These are phyloP conservation scores for Blastobotrys apis DNA, from an alignment of 1,139 yeast genomes.

Conservation along the genomic window DNA sequence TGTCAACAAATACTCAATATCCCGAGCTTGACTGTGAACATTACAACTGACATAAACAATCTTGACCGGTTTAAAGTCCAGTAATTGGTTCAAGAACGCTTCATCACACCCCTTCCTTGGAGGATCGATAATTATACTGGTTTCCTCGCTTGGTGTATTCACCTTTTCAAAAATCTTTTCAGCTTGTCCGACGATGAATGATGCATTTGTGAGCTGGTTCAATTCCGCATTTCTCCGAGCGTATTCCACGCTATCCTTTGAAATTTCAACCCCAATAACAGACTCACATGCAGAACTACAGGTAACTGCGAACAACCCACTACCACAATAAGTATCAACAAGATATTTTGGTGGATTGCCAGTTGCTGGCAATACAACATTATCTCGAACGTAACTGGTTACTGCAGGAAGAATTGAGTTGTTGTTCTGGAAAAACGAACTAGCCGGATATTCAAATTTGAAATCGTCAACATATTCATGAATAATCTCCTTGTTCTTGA, in stretches of 20 bases:
- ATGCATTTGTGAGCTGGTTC: slow-evolving; percentile 72
- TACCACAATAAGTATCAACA: slow-evolving; percentile 97
- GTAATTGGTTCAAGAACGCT: slow-evolving; percentile 75
- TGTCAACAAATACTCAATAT: slow-evolving; percentile 72
- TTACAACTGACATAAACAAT: slow-evolving; percentile 93
- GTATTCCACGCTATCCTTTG: slow-evolving; percentile 85
- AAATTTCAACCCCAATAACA: slow-evolving; percentile 91
- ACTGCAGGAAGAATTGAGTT: slow-evolving; percentile 84
- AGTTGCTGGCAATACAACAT: slow-evolving; percentile 47
- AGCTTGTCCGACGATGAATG: slow-evolving; percentile 87
- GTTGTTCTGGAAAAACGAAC: slow-evolving; percentile 94
- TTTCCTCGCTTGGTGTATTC: slow-evolving; percentile 63
- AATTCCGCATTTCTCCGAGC: slow-evolving; percentile 76
- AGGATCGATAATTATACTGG: slow-evolving; percentile 92
- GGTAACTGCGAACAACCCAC: slow-evolving; percentile 87
- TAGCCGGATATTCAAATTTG: slow-evolving; percentile 83
- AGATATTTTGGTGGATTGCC: slow-evolving; percentile 51
- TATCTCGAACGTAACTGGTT: slow-evolving; percentile 71
- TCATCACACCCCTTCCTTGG: slow-evolving; percentile 97
- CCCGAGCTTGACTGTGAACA: slow-evolving; percentile 96
- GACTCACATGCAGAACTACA: slow-evolving; percentile 73
- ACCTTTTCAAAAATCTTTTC: slow-evolving; percentile 80
- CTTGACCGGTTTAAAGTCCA: slow-evolving; percentile 76
- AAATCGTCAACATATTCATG: slow-evolving; percentile 67
- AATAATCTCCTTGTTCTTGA: slow-evolving; percentile 73